Conservation (phyloP, 2,329 filamentous ascomycete genomes). For the Sporothrix variecibatus region DNA sequence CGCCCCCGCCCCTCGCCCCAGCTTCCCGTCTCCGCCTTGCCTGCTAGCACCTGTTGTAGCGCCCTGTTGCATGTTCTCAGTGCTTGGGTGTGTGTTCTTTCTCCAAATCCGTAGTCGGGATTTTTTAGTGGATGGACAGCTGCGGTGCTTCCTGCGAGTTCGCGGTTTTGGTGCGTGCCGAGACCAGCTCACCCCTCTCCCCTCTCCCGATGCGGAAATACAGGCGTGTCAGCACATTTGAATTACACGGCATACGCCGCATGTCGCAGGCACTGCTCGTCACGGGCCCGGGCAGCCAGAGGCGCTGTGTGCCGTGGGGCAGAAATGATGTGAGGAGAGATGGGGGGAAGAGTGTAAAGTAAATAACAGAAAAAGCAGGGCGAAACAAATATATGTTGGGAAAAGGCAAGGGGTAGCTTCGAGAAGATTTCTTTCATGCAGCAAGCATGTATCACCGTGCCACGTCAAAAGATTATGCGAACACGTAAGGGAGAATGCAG, state of each 20-base stretch:
- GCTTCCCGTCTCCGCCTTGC: conserved; percentile 1
- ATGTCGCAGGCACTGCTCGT: neutral
- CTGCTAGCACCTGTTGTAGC: neutral
- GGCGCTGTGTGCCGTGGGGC: neutral
- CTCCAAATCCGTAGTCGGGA: neutral
- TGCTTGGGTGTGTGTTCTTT: neutral
- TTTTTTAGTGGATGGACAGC: neutral
- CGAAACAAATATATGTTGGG: neutral
- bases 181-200: neutral
- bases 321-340: neutral
- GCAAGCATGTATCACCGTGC: neutral
- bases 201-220: conserved; percentile 17
- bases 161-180: conserved; percentile 4
- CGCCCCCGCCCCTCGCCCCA: conserved; percentile 9
- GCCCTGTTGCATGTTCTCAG: neutral
- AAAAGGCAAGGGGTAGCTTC: neutral
- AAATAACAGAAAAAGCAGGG: neutral
- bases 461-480: neutral
- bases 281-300: neutral
- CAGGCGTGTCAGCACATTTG: conserved; percentile 5
- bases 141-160: conserved; percentile 3
- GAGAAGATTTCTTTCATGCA: neutral
- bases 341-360: neutral
- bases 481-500: neutral
- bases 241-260: neutral